Evolutionary conservation across 495 filamentous ascomycete genomes (phyloP), one percentile per base, ranked within the genome.

Genomic region (Patellaria atrata): DNA sequence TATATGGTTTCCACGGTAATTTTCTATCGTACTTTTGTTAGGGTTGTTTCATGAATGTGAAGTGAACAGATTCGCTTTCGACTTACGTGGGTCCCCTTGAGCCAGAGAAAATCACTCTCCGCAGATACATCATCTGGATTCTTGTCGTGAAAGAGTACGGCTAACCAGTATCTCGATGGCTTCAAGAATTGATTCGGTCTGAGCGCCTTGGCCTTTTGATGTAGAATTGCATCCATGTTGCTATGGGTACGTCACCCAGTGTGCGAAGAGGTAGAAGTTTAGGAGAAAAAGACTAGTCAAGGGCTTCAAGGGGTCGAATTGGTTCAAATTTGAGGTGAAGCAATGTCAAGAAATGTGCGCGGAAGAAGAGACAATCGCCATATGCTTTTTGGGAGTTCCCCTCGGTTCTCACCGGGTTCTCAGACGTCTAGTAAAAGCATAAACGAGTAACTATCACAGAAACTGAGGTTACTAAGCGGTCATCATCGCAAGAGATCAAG

Each of bases 91-190:
- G 53, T 50, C 16, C 48, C 45, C 31, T 56, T 56, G 10, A 60
- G 45, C 55, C 57, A 61, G 3, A 58, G 29, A 17, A 60, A 59
- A 25, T 59, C 57, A 1, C 23, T 33, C 27, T 53, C 44, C 5
- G 25, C 22, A 64, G 50, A 17, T 1, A 13, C 12, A 12, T 27
- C 18, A 9, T 37, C 8, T 12, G 22, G 23, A n/a, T 27, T 4
- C 11, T 28, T 37, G 10, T 41, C 26, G 19, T 44, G 44, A 12
- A 25, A 7, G 1, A 51, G 37, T 32, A 51, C 29, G 17, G 33
- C 48, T 21, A 51, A 33, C 48, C 39, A 47, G 28, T 42, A 47
- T 14, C 44, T 27, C 28, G 24, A 40, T 10, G 32, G 12, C 6
- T 16, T 27, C 5, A 47, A 15, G 6, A 21, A 3, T 9, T 31